These are phyloP conservation scores for Coelastrella sp. DNA, from an alignment of 139 green algal genomes.

Conservation along the genomic window DNA sequence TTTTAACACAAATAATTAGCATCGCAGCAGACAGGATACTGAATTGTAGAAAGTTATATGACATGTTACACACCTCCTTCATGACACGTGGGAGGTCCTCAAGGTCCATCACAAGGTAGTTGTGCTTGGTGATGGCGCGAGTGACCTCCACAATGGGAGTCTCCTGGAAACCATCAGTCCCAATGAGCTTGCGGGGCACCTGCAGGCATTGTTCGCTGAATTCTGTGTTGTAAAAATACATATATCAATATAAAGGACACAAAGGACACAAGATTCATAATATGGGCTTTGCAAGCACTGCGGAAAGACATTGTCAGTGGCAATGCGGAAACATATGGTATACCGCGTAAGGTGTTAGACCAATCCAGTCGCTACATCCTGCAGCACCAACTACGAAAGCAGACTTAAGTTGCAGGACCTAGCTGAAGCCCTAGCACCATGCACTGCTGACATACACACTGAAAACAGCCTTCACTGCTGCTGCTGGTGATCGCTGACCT, in stretches of 20 bases:
- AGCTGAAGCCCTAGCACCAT: not conserved
- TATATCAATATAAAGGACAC: too few relatives aligned
- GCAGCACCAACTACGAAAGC: too few relatives aligned
- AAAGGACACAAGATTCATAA: not conserved
- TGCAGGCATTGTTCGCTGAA: constrained; percentile 19
- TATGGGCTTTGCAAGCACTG: not conserved
- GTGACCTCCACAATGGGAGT: constrained; percentile 99
- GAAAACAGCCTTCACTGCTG: not conserved
- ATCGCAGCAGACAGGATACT: too few relatives aligned
- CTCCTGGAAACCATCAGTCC: constrained; percentile 96
- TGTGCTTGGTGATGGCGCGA: constrained; percentile 99
- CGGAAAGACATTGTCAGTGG: not conserved
- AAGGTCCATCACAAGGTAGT: constrained; percentile 99
- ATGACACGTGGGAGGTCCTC: constrained; percentile 96
- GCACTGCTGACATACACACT: not conserved
- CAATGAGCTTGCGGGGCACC: constrained; percentile 73
- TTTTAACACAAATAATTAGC: too few relatives aligned
- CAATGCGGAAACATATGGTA: not conserved
- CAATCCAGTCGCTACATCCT: too few relatives aligned
- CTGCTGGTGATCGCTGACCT: constrained; percentile 67
- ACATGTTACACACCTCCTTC: constrained; percentile 87
- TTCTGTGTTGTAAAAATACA: too few relatives aligned
- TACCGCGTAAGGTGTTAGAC: not conserved
- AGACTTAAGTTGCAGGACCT: too few relatives aligned
- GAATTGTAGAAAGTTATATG: too few relatives aligned